phyloP scores from a whole-genome alignment of 202 grass and related monocot genomes.

The Sporobolus alterniflorus region DNA sequence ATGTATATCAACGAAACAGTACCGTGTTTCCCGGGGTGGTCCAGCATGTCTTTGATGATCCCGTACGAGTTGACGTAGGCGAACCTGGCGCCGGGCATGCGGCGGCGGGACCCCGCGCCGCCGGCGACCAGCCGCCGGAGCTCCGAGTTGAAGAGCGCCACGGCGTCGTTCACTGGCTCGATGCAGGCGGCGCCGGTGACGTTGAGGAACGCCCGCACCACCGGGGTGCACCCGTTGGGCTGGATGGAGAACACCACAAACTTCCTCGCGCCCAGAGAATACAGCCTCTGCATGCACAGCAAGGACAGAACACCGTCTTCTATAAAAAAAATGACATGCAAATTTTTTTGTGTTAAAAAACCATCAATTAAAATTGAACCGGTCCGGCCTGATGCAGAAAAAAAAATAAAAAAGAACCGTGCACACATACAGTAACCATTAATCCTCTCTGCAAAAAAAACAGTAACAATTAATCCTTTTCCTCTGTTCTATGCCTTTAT shows the following conservation, averaged over 20 bases:
- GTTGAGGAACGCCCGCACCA: constrained; percentile 45
- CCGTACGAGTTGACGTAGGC: constrained; percentile 52
- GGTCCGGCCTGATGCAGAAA: too few relatives aligned
- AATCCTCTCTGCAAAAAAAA: too few relatives aligned
- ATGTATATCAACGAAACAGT: background rate
- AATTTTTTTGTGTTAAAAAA: too few relatives aligned
- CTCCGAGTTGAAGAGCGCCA: constrained; percentile 54
- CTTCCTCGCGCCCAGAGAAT: constrained; percentile 63
- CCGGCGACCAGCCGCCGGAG: constrained; percentile 31
- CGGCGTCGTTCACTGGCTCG: constrained; percentile 55
- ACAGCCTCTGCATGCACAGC: constrained; percentile 44
- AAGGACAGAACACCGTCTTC: background rate
- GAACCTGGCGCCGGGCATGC: constrained; percentile 53
- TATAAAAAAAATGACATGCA: too few relatives aligned
- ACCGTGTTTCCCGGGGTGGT: constrained; percentile 44
- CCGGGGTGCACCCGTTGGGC: constrained; percentile 56
- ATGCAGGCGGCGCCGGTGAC: constrained; percentile 34
- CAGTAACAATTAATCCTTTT: too few relatives aligned
- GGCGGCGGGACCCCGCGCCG: background rate
- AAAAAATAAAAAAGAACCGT: too few relatives aligned
- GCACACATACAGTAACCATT: too few relatives aligned
- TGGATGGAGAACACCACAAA: constrained; percentile 73
- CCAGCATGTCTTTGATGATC: constrained; percentile 52
- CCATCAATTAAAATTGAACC: too few relatives aligned
- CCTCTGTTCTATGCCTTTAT: too few relatives aligned